Evolutionary conservation across 2,329 filamentous ascomycete species (phyloP).

Genomic region (Exophiala mesophila): DNA sequence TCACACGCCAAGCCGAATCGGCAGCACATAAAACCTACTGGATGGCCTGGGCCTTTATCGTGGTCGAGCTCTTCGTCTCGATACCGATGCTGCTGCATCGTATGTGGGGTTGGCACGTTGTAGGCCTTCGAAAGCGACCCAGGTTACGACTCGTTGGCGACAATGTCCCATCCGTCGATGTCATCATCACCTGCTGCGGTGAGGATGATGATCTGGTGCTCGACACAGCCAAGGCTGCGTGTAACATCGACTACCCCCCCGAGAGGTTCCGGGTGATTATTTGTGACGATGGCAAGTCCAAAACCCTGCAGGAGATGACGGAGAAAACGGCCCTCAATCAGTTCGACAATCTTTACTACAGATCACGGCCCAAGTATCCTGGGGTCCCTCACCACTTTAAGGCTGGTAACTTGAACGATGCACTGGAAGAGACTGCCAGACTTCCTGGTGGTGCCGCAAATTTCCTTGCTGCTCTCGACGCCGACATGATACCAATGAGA

Average conservation of each 20-base stretch:
- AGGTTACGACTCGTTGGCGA: constrained; percentile 28
- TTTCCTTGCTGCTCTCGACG: constrained; percentile 29
- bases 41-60: constrained; percentile 23
- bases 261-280: constrained; percentile 51
- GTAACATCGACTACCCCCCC: constrained; percentile 49
- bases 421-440: constrained; percentile 15
- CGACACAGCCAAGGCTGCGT: constrained; percentile 50
- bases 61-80: constrained; percentile 15
- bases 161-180: constrained; percentile 51
- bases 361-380: constrained; percentile 32
- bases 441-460: constrained; percentile 23
- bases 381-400: constrained; percentile 24
- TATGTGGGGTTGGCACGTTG: constrained; percentile 15
- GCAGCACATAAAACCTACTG: constrained; percentile 13
- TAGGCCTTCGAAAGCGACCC: constrained; percentile 11
- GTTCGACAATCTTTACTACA: constrained; percentile 38
- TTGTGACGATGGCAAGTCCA: constrained; percentile 45
- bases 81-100: constrained; percentile 19
- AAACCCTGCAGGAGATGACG: constrained; percentile 37
- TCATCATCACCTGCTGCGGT: constrained; percentile 53
- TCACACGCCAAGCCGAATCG: constrained; percentile 12
- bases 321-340: constrained; percentile 32
- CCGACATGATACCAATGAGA: constrained; percentile 30
- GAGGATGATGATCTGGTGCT: constrained; percentile 52
- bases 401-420: constrained; percentile 27